A percentile compares a stretch with the other conserved stretches of the same genome.
Conservation (phyloP, 2,329 filamentous ascomycete genomes). For the Penicillium polonicum region DNA sequence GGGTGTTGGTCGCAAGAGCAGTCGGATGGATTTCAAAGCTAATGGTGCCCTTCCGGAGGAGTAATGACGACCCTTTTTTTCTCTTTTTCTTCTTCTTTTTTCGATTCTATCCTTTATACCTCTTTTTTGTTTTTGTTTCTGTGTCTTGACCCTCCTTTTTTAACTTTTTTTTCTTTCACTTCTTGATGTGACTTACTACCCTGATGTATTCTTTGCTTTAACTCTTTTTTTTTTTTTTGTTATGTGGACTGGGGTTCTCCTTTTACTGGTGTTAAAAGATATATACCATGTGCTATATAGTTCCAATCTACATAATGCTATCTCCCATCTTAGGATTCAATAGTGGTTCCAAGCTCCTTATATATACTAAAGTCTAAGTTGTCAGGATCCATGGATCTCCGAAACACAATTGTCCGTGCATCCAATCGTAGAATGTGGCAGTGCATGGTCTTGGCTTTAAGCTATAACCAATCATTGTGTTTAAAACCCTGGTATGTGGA, state of each 20-base stretch:
- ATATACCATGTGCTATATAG: constrained; percentile 24
- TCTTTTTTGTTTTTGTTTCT: neutral
- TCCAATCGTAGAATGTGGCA: constrained; percentile 11
- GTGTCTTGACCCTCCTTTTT: constrained; percentile 5
- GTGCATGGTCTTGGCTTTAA: constrained; percentile 11
- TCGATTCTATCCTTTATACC: constrained; percentile 1
- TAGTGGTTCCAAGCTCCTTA: neutral
- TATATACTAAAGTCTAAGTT: neutral
- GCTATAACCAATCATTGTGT: neutral
- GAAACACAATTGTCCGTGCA: constrained; percentile 3
- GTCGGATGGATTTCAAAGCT: constrained; percentile 52
- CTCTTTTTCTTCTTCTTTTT: constrained; percentile 9
- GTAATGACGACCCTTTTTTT: constrained; percentile 21
- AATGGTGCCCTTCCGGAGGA: constrained; percentile 38
- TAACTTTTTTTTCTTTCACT: constrained; percentile 8
- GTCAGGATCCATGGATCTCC: neutral
- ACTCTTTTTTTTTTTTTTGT: constrained; percentile 7
- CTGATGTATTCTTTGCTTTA: constrained; percentile 7
- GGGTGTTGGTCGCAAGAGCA: constrained; percentile 65
- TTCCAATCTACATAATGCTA: constrained; percentile 9
- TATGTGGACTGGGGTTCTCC: constrained; percentile 18
- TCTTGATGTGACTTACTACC: constrained; percentile 23
- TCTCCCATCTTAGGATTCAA: neutral
- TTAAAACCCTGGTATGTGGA: neutral
- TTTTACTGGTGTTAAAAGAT: constrained; percentile 17